A percentile compares a stretch with the other conserved stretches of the same genome.
Evolutionary conservation across 2,329 filamentous ascomycete genomes (phyloP).

Genomic region (Zasmidium citrigriseum): DNA sequence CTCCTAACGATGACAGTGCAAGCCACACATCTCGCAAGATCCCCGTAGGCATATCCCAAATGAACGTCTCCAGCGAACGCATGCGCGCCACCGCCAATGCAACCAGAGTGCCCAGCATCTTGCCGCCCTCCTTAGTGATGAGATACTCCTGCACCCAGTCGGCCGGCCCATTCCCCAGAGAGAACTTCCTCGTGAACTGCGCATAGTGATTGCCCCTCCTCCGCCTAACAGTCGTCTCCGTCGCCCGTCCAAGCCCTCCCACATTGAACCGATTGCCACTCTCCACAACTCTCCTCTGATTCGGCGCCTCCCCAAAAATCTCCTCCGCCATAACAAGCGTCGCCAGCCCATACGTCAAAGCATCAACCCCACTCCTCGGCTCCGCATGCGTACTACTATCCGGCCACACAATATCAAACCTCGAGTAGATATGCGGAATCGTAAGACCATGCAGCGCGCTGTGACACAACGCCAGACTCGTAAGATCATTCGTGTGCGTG

Average conservation of each 20-base stretch:
- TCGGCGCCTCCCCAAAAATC: constrained; percentile 56
- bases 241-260: constrained; percentile 25
- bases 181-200: constrained; percentile 78
- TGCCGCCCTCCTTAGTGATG: constrained; percentile 79
- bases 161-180: constrained; percentile 75
- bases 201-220: constrained; percentile 74
- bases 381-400: constrained; percentile 66
- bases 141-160: constrained; percentile 82
- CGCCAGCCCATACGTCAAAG: constrained; percentile 77
- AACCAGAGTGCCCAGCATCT: constrained; percentile 84
- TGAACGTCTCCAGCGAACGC: constrained; percentile 77
- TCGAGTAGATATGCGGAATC: constrained; percentile 77
- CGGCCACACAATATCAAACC: constrained; percentile 88
- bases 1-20: constrained; percentile 69
- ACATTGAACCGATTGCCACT: constrained; percentile 25
- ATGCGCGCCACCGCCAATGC: constrained; percentile 78
- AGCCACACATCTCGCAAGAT: constrained; percentile 80
- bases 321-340: constrained; percentile 75
- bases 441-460: constrained; percentile 74
- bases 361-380: constrained; percentile 73
- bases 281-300: constrained; percentile 36
- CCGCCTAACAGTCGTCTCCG: constrained; percentile 36
- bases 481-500: constrained; percentile 79
- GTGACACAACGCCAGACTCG: constrained; percentile 74
- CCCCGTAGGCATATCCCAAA: constrained; percentile 89